Percentiles rank a stretch among this genome's conserved stretches.
Conservation (phyloP, 192 early-diverging fungal species). For the Coemansia sp. region DNA sequence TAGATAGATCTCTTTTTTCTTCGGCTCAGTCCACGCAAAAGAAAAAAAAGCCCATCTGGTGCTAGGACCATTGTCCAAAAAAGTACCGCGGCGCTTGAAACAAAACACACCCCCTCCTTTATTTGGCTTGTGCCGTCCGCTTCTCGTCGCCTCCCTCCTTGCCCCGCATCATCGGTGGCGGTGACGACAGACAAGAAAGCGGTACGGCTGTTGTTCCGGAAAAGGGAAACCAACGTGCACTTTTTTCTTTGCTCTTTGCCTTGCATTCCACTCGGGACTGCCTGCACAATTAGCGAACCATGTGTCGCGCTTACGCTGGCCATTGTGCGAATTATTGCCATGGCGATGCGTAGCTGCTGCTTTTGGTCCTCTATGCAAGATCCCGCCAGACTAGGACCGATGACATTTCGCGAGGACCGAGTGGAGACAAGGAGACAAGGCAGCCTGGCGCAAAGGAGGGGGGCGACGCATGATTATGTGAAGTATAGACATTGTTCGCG, state of each 20-base stretch:
- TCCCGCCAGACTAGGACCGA: neutral
- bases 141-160: slow-evolving; percentile 2
- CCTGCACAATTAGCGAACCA: neutral
- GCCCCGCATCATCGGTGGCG: slow-evolving; percentile 7
- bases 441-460: neutral
- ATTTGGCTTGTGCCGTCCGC: neutral
- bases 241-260: neutral
- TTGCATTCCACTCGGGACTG: neutral
- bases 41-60: too few species aligned
- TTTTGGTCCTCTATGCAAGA: neutral
- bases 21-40: neutral
- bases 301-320: neutral
- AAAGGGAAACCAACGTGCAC: neutral
- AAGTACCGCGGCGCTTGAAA: too few species aligned
- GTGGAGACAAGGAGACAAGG: neutral
- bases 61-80: slow-evolving; percentile 11
- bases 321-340: slow-evolving; percentile 1
- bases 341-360: neutral
- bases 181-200: neutral
- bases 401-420: neutral
- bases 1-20: neutral
- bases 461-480: neutral
- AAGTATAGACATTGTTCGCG: neutral
- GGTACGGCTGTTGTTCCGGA: neutral
- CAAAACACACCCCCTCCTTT: neutral